Percentiles rank a stretch among this genome's conserved stretches.
Evolutionary conservation across 768 basidiomycete genomes (phyloP).

Genomic region (Tulasnella calospora): DNA sequence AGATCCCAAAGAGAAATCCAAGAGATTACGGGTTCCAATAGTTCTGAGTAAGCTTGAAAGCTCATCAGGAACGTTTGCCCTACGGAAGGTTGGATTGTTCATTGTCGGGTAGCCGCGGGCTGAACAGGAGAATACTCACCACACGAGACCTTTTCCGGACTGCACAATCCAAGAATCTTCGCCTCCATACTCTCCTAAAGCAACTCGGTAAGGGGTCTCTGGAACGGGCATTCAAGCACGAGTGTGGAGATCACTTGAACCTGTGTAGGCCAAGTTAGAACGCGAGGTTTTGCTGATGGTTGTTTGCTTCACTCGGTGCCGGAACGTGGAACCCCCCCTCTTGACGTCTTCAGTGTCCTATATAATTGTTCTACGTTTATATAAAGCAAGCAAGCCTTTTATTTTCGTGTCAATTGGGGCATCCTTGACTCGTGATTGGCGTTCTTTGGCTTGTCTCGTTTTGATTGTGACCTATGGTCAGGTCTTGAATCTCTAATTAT

Average conservation of each 20-base stretch:
- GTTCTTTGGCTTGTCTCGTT: too few relatives aligned
- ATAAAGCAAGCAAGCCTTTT: too few relatives aligned
- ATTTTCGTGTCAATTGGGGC: too few relatives aligned
- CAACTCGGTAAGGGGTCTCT: constrained; percentile 6
- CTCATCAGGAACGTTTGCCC: constrained; percentile 10
- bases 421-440: too few relatives aligned
- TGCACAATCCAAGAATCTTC: constrained; percentile 7
- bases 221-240: constrained; percentile 8
- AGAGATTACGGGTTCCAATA: not conserved
- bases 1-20: constrained; percentile 17
- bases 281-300: not conserved
- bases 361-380: too few relatives aligned
- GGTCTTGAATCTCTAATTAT: too few relatives aligned
- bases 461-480: too few relatives aligned
- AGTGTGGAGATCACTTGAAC: not conserved
- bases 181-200: constrained; percentile 11
- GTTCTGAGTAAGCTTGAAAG: not conserved
- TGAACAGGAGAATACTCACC: not conserved
- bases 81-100: not conserved
- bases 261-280: not conserved
- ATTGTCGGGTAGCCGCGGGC: not conserved
- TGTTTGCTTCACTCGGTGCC: too few relatives aligned
- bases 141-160: not conserved
- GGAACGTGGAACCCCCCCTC: too few relatives aligned
- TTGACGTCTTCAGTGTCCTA: too few relatives aligned